Evolutionary conservation across 1,284 basidiomycete species (phyloP).

Genomic region (Leccinum fallax): DNA sequence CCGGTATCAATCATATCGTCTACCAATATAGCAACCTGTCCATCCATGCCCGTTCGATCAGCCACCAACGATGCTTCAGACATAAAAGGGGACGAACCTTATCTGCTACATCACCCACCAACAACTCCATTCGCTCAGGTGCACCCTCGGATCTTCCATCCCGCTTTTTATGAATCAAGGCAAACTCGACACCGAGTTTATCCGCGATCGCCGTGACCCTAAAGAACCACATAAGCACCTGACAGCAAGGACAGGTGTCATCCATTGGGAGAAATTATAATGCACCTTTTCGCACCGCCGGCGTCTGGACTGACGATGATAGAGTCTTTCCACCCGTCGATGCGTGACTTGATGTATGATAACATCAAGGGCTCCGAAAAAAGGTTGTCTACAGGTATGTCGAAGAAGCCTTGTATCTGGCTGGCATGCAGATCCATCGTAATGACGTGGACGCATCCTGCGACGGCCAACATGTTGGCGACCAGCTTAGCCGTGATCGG

Average conservation of each 20-base stretch:
- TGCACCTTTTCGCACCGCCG: slow-evolving; percentile 93
- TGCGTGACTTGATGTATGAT: slow-evolving; percentile 86
- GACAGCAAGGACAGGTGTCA: neutral
- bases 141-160: slow-evolving; percentile 59
- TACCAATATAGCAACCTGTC: slow-evolving; percentile 86
- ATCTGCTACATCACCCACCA: slow-evolving; percentile 95
- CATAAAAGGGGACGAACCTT: slow-evolving; percentile 56
- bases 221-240: slow-evolving; percentile 11
- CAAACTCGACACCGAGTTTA: slow-evolving; percentile 95
- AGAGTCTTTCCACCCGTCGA: slow-evolving; percentile 84
- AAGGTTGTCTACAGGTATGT: slow-evolving; percentile 98
- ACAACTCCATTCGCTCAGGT: slow-evolving; percentile 86
- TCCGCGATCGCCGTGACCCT: slow-evolving; percentile 96
- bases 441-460: slow-evolving; percentile 98
- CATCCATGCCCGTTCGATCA: slow-evolving; percentile 8
- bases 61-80: slow-evolving; percentile 1
- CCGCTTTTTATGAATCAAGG: slow-evolving; percentile 93
- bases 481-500: slow-evolving; percentile 99
- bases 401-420: slow-evolving; percentile 99
- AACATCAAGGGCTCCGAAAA: slow-evolving; percentile 90
- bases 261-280: slow-evolving; percentile 31
- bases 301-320: slow-evolving; percentile 98
- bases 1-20: slow-evolving; percentile 99
- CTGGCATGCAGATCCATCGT: slow-evolving; percentile 98
- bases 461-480: slow-evolving; percentile 96